phyloP scores from a whole-genome alignment of 2,329 filamentous ascomycete species.

The Capronia coronata region DNA sequence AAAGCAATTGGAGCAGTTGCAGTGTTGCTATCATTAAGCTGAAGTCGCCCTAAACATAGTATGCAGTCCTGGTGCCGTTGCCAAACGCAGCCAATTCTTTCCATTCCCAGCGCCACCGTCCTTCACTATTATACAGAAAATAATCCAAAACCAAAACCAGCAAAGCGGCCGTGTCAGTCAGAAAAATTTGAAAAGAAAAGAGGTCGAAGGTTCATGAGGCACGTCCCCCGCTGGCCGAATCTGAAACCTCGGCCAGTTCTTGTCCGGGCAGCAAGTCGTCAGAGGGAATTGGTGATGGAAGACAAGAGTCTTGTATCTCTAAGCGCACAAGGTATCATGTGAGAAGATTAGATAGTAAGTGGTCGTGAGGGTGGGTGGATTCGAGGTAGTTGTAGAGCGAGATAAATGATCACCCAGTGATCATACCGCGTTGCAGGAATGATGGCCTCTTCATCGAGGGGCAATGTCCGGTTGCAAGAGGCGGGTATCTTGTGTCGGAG shows the following conservation, averaged over 20 bases:
- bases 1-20: background rate
- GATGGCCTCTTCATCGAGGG: constrained; percentile 1
- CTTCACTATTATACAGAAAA: constrained; percentile 14
- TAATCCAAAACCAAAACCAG: constrained; percentile 2
- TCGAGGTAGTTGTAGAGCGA: constrained; percentile 3
- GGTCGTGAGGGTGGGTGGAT: constrained; percentile 14
- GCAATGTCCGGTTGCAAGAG: background rate
- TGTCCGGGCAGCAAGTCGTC: constrained; percentile 13
- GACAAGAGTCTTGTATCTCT: constrained; percentile 22
- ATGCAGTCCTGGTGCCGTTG: constrained; percentile 4
- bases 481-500: background rate
- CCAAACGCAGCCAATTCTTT: background rate
- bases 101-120: background rate
- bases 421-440: background rate
- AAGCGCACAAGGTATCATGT: constrained; percentile 26
- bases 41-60: background rate
- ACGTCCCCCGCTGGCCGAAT: constrained; percentile 8
- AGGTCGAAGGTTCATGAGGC: constrained; percentile 8
- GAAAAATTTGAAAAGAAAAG: constrained; percentile 3
- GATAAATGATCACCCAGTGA: constrained; percentile 1
- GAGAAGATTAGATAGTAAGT: constrained; percentile 23
- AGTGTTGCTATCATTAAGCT: background rate
- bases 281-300: constrained; percentile 3
- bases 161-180: constrained; percentile 11
- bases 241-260: constrained; percentile 2